Percentiles rank a stretch among this genome's conserved stretches.
phyloP scores from a whole-genome alignment of 2,329 filamentous ascomycete species.

The Fusarium chaquense region DNA sequence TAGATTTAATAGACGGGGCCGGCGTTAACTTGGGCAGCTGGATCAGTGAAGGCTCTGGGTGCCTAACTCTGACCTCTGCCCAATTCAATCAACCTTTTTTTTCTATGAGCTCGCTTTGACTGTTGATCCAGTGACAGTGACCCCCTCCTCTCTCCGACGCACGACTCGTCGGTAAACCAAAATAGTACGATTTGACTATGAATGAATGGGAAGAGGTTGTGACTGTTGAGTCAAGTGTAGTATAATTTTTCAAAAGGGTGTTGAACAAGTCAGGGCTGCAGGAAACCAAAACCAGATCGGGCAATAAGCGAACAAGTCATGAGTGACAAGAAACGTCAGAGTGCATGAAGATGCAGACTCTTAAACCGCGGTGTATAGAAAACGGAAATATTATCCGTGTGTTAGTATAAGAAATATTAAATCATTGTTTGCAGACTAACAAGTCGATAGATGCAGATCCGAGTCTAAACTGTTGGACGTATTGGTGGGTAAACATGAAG shows the following conservation, averaged over 20 bases:
- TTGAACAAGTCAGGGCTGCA: conserved; percentile 36
- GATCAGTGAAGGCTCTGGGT: conserved; percentile 24
- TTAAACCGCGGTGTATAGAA: conserved; percentile 9
- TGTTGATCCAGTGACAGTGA: conserved; percentile 5
- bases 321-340: conserved; percentile 2
- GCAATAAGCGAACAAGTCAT: conserved; percentile 11
- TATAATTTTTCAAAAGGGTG: conserved; percentile 18
- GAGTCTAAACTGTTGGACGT: not conserved
- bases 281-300: conserved; percentile 27
- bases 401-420: not conserved
- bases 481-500: not conserved
- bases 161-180: conserved; percentile 12
- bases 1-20: conserved; percentile 45
- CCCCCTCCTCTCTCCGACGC: conserved; percentile 9
- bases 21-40: conserved; percentile 40
- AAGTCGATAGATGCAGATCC: not conserved
- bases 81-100: conserved; percentile 11
- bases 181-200: conserved; percentile 10
- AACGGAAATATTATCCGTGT: not conserved
- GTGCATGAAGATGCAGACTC: conserved; percentile 20
- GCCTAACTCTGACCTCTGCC: conserved; percentile 27
- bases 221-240: not conserved
- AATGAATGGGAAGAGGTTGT: not conserved
- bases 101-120: conserved; percentile 10
- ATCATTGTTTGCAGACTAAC: not conserved